These are phyloP conservation scores for Tolypocladium ovalisporum DNA, from an alignment of 2,329 filamentous ascomycete species.

Conservation along the genomic window DNA sequence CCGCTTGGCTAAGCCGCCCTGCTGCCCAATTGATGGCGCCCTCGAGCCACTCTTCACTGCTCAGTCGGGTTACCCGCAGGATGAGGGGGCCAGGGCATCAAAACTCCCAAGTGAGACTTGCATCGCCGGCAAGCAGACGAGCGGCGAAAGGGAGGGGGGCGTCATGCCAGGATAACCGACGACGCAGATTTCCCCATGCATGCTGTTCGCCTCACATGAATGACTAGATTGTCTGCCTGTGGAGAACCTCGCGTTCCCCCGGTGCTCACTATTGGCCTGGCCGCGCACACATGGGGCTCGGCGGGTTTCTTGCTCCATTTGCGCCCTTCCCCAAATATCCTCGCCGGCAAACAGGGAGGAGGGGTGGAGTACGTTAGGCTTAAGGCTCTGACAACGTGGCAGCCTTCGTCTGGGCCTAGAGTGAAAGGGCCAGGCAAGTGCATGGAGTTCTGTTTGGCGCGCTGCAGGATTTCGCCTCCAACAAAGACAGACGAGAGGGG, in stretches of 20 bases:
- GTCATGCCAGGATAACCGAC: constrained; percentile 2
- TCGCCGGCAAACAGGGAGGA: constrained; percentile 1
- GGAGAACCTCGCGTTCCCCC: neutral
- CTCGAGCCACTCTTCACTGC: neutral
- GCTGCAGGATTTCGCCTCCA: neutral
- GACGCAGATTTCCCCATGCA: constrained; percentile 15
- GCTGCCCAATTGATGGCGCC: neutral
- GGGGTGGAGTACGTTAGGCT: constrained; percentile 1
- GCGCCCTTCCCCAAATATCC: neutral
- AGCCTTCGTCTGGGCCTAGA: constrained; percentile 10
- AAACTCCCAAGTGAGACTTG: neutral
- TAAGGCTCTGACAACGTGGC: constrained; percentile 15
- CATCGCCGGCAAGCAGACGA: neutral
- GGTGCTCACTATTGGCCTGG: neutral
- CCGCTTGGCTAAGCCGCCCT: neutral
- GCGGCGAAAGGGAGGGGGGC: neutral
- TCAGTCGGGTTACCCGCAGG: neutral
- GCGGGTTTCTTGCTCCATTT: neutral
- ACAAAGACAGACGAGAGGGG: neutral
- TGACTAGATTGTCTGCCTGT: constrained; percentile 2
- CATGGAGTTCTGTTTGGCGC: neutral
- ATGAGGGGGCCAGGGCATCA: neutral
- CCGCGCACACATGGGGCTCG: neutral
- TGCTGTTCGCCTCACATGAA: constrained; percentile 23
- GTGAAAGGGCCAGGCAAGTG: neutral